Base-by-base conservation (phyloP, 495 filamentous ascomycete genomes). In the Hypoxylon intermedium region DNA sequence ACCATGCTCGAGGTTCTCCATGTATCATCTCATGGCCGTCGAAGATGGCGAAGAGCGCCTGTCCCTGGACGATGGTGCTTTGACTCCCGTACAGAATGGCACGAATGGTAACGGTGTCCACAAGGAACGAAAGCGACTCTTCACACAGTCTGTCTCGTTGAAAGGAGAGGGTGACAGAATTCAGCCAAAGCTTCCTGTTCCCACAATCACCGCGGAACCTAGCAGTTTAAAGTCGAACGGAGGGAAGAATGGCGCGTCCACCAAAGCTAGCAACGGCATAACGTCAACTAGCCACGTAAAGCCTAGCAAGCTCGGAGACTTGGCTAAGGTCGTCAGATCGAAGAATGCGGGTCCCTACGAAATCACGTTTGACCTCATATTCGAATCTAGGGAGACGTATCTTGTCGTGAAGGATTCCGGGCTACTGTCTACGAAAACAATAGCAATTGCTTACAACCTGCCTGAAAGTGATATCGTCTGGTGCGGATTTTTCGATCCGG, bases 301-400 rank as follows among this genome's bases (percentile, higher is more conserved):
- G 15, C 60, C 63, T n/a, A 33, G 6, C 0, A 60, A 36, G 3
- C 50, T 72, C 2, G 50, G 53, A 0, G 72, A 78, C 36, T 59
- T 80, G 13, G 75, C 81, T 0, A 68, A 67, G n/a, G 68, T 81
- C 2, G 67, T 83, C 7, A 68, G 80, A 3, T 77, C 75, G 9
- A 83, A 82, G 67, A 83, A 82, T 54, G 57, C 79, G 0, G 81
- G 80, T 0, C 80, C 81, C 2, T 82, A 67, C 54, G 79, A 82
- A 57, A 65, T 83, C 18, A 82, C 80, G 2, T 69, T 82, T 24
- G 79, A 83, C 45, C 67, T 82, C 30, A 76, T 83, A 58, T 82
- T 83, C 45, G 69, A 71, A 11, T 61, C 53, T 9, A 30, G 44
- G 20, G 69, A 60, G 2, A 60, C 67, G 0, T 81, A 75, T 53